Evolutionary conservation across 1,284 basidiomycete genomes (phyloP), one percentile per base, ranked within the genome.

Genomic region (Microbotryomycetes sp.): DNA sequence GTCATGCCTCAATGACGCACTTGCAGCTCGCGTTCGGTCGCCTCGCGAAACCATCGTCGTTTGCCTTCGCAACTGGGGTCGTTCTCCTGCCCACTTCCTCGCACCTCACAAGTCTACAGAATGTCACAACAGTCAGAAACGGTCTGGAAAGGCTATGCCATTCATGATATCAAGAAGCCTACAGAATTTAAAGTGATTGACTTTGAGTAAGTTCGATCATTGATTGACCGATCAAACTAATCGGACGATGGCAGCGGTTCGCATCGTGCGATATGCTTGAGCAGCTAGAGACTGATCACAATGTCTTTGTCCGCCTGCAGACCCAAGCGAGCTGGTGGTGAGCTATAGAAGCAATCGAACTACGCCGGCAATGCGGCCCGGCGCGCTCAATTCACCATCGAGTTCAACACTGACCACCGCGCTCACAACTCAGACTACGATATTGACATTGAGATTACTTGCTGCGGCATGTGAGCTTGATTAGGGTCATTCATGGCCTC

Each of bases 101-200:
- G n/a, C n/a, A n/a, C n/a, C n/a, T n/a, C n/a, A n/a, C n/a, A n/a
- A n/a, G n/a, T 42, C 36, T 42, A 9, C 19, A 42, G 9, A 9
- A 42, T 42, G 36, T 42, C 36, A 9, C 9, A 19, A 9, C 19
- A 9, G 19, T 19, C 9, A 42, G 36, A 56, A 26, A 56, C 46
- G 4, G 25, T 50, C 15, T 63, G 58, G 56, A 58, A 58, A 26
- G 69, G 69, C 49, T 70, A 70, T 62, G 67, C 69, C 49, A 60
- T 68, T 49, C 60, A 67, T 48, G 63, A 66, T 54, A 59, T 63
- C 4, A 46, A 58, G 25, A 68, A 67, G 46, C 67, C 58, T 59
- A 70, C 60, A n/a, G 57, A 64, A n/a, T 66, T 66, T 47, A 45
- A 60, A 30, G 29, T 59, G 42, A 30, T 54, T 7, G 56, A 63